A percentile compares a stretch with the other conserved stretches of the same genome.
These are phyloP conservation scores for Botryotinia narcissicola DNA, from an alignment of 2,329 filamentous ascomycete genomes.

Conservation along the genomic window DNA sequence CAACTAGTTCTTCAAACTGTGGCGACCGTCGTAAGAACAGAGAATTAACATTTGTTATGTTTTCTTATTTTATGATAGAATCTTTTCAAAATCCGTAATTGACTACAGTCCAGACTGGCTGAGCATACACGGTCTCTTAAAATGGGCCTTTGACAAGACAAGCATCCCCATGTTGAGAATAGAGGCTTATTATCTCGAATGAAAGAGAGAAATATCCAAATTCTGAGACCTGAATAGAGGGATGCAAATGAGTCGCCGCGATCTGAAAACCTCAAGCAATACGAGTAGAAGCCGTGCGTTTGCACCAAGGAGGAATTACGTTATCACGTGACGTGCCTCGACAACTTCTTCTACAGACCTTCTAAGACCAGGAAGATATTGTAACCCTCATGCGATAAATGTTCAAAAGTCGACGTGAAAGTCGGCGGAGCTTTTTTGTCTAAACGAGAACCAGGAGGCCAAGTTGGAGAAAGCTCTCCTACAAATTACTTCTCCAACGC, in stretches of 20 bases:
- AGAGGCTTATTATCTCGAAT: not conserved
- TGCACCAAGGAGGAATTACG: not conserved
- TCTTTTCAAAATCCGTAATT: not conserved
- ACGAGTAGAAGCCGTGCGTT: not conserved
- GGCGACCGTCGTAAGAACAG: no score
- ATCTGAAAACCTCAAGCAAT: not conserved
- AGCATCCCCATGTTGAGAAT: not conserved
- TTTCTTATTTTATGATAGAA: not conserved
- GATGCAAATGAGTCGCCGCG: not conserved
- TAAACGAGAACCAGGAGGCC: not conserved
- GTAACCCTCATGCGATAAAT: not conserved
- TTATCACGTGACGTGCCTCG: fast-evolving
- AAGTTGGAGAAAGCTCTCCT: not conserved
- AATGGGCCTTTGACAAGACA: not conserved
- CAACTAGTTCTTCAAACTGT: no score
- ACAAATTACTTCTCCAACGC: not conserved
- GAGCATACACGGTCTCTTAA: not conserved
- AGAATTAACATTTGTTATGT: not conserved
- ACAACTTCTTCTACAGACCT: not conserved
- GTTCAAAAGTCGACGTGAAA: not conserved
- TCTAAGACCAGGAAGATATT: not conserved
- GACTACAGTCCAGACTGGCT: not conserved
- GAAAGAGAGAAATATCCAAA: not conserved
- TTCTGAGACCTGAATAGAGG: not conserved
- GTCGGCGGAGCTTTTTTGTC: not conserved